Evolutionary conservation across 805 yeast genomes (phyloP).

Genomic region (Barnettozyma sp.): DNA sequence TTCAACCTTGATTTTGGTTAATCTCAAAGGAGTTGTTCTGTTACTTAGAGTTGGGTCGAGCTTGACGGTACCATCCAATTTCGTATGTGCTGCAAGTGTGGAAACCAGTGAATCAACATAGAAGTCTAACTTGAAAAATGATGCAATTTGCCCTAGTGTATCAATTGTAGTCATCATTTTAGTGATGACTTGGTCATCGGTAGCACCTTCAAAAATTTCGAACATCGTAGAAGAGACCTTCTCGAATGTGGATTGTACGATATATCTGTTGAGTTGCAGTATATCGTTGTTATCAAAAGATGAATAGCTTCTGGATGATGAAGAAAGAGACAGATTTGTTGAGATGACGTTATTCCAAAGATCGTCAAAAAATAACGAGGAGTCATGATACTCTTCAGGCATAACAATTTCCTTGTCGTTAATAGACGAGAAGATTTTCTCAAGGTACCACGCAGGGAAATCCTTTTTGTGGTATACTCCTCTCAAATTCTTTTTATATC

Average conservation of each 20-base stretch:
- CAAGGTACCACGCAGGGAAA: slow-evolving; percentile 80
- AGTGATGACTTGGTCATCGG: slow-evolving; percentile 84
- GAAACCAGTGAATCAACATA: slow-evolving; percentile 63
- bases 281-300: slow-evolving; percentile 22
- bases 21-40: slow-evolving; percentile 12
- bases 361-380: slow-evolving; percentile 88
- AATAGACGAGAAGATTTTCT: slow-evolving; percentile 74
- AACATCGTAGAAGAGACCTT: slow-evolving; percentile 67
- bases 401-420: slow-evolving; percentile 84
- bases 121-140: slow-evolving; percentile 47
- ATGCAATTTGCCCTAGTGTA: slow-evolving; percentile 73
- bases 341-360: slow-evolving; percentile 66
- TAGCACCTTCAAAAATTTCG: slow-evolving; percentile 76
- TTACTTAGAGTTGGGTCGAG: slow-evolving; percentile 4
- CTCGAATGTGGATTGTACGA: slow-evolving; percentile 59
- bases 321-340: slow-evolving; percentile 30
- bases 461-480: slow-evolving; percentile 74
- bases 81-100: slow-evolving; percentile 60
- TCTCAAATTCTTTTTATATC: slow-evolving; percentile 70
- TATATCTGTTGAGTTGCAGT: slow-evolving; percentile 60
- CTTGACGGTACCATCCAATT: slow-evolving; percentile 39
- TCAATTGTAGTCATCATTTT: slow-evolving; percentile 85
- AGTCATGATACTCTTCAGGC: slow-evolving; percentile 97
- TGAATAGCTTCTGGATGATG: slow-evolving; percentile 16
- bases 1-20: slow-evolving; percentile 23